Evolutionary conservation across 2,329 filamentous ascomycete species (phyloP), one percentile per base, ranked within the genome.

Genomic region (Colletotrichum musicola): DNA sequence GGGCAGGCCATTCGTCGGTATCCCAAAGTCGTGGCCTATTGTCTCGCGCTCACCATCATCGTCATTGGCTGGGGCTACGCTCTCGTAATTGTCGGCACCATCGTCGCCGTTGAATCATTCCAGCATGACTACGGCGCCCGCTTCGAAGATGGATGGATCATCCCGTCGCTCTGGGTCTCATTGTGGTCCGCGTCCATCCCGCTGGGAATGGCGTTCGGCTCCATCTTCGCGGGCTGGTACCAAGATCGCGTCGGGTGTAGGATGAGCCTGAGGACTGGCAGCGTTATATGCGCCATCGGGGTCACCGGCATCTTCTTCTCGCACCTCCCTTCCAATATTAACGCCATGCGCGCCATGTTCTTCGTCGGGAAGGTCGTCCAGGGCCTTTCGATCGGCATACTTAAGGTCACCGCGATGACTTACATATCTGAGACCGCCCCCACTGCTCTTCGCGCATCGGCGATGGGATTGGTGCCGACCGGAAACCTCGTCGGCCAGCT

Each of bases 371-470:
- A 75, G 55, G 71, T 71, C 0, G 61, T 77, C 0, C 76, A 78
- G 3, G 77, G 76, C 1, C 65, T 74, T 5, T 71, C 76, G 0
- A 73, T 77, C 1, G 75, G 75, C 9, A 61, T 73, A 1, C 71
- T 77, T 40, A 74, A 72, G n/a, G 72, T 73, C 0, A 74, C 72
- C 0, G 72, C 71, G 22, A 67, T 75, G 10, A 76, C 76, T 1
- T 76, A 96, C 63, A 72, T 77, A 0, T 77, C 76, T 0, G 75
- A 77, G 25, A 77, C 74, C 9, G 70, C 75, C 0, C 76, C 76
- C 0, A 75, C 74, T 0, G 71, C 75, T 0, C 55, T 77, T 0
- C 74, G 76, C 1, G 76, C 72, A 6, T 69, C 76, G 0, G 73
- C 73, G 0, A 76, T 77, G 74, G 75, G 72, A 1, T n/a, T 77